phyloP scores from a whole-genome alignment of 495 filamentous ascomycete genomes.

The Pseudoneurospora amorphoporcata region DNA sequence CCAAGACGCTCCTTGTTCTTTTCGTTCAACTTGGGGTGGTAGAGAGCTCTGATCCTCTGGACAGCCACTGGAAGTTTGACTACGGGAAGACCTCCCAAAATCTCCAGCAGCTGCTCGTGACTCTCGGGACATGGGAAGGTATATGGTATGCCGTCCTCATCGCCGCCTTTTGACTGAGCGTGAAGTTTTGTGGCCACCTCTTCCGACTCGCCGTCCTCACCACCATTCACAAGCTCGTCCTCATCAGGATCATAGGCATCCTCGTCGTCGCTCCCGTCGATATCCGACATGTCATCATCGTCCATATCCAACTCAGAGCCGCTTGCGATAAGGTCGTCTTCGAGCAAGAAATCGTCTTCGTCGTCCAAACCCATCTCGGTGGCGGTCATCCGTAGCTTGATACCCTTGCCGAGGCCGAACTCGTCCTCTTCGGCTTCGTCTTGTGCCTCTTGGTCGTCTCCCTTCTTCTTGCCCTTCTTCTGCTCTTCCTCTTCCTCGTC shows the following conservation, averaged over 20 bases:
- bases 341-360: constrained; percentile 85
- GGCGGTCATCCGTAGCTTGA: constrained; percentile 35
- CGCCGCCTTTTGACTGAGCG: constrained; percentile 16
- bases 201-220: constrained; percentile 41
- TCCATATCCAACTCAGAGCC: constrained; percentile 53
- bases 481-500: constrained; percentile 42
- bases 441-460: constrained; percentile 13
- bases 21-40: constrained; percentile 75
- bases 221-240: constrained; percentile 57
- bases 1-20: constrained; percentile 78
- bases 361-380: constrained; percentile 60
- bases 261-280: constrained; percentile 40
- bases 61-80: constrained; percentile 67
- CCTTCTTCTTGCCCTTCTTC: constrained; percentile 33
- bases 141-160: constrained; percentile 53
- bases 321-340: constrained; percentile 70
- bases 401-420: constrained; percentile 46
- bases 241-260: constrained; percentile 38
- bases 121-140: constrained; percentile 75
- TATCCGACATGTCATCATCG: constrained; percentile 41
- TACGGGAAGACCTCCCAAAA: constrained; percentile 46
- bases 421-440: constrained; percentile 40
- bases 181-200: constrained; percentile 33
- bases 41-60: constrained; percentile 75
- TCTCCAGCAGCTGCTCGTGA: constrained; percentile 60